phyloP scores from a whole-genome alignment of 2,329 filamentous ascomycete species.

The Calonectria pauciramosa region DNA sequence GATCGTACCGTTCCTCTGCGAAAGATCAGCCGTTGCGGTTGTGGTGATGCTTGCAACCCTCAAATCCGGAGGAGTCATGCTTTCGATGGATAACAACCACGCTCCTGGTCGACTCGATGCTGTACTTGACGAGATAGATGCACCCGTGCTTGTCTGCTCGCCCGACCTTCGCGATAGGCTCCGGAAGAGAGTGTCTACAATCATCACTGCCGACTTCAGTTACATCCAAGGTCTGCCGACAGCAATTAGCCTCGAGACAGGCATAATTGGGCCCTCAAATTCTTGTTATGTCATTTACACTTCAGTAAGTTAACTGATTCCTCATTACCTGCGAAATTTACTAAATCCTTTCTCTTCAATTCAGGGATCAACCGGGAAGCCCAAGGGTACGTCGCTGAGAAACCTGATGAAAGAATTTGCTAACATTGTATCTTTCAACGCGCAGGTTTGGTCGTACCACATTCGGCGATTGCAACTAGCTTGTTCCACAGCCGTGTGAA shows the following conservation, averaged over 20 bases:
- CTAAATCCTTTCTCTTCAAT: conserved; percentile 2
- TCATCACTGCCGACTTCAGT: neutral
- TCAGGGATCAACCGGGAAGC: conserved; percentile 8
- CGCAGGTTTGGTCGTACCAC: conserved; percentile 4
- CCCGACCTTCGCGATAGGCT: conserved; percentile 7
- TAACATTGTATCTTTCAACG: conserved; percentile 4
- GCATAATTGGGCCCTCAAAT: conserved; percentile 10
- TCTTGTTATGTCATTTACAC: conserved; percentile 8
- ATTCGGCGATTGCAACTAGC: conserved; percentile 6
- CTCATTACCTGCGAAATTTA: neutral
- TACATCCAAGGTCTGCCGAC: conserved; percentile 4
- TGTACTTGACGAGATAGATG: conserved; percentile 8
- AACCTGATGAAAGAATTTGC: conserved; percentile 1
- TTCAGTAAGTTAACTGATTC: conserved; percentile 8
- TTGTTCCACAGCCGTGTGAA: conserved; percentile 10
- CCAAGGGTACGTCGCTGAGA: conserved; percentile 10
- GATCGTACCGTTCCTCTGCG: conserved; percentile 10
- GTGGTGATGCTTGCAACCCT: conserved; percentile 10
- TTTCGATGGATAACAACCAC: conserved; percentile 10
- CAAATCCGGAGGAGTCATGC: conserved; percentile 8
- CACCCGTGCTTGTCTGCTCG: conserved; percentile 9
- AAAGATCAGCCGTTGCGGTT: conserved; percentile 7
- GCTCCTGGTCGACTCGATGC: conserved; percentile 2
- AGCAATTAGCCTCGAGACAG: conserved; percentile 3
- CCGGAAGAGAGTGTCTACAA: neutral